phyloP scores from a whole-genome alignment of 768 basidiomycete species.

The Tulasnella sp. region DNA sequence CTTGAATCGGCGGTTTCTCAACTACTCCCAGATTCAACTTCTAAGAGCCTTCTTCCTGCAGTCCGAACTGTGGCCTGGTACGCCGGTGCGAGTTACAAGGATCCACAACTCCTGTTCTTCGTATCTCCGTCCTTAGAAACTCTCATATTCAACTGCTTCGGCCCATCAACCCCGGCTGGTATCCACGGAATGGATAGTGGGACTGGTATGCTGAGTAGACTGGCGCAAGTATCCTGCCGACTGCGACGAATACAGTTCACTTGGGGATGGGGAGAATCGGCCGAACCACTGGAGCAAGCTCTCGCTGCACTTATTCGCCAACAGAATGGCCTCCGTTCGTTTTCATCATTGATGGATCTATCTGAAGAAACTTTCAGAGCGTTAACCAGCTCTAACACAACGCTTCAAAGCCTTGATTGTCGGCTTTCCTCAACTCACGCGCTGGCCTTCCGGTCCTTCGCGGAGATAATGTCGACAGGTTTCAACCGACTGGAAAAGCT shows the following conservation, averaged over 20 bases:
- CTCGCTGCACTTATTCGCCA: background rate
- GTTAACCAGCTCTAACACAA: background rate
- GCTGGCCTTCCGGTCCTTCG: background rate
- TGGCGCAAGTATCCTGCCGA: background rate
- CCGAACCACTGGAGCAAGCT: background rate
- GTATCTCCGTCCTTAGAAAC: background rate
- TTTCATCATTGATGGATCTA: background rate
- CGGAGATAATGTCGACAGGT: background rate
- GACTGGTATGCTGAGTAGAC: background rate
- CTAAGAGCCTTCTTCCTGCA: background rate
- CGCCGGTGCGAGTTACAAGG: background rate
- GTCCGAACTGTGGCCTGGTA: background rate
- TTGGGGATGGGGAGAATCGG: background rate
- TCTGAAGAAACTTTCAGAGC: background rate
- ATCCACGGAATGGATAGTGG: background rate
- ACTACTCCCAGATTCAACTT: background rate
- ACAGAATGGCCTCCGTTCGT: background rate
- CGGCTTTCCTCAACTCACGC: background rate
- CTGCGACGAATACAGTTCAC: background rate
- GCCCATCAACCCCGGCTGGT: background rate
- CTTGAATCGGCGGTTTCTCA: background rate
- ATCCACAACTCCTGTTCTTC: background rate
- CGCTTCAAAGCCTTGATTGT: background rate
- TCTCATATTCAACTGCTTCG: background rate
- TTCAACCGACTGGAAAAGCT: background rate